Conservation (phyloP, 768 basidiomycete genomes). For the Candolleomyces efflorescens region DNA sequence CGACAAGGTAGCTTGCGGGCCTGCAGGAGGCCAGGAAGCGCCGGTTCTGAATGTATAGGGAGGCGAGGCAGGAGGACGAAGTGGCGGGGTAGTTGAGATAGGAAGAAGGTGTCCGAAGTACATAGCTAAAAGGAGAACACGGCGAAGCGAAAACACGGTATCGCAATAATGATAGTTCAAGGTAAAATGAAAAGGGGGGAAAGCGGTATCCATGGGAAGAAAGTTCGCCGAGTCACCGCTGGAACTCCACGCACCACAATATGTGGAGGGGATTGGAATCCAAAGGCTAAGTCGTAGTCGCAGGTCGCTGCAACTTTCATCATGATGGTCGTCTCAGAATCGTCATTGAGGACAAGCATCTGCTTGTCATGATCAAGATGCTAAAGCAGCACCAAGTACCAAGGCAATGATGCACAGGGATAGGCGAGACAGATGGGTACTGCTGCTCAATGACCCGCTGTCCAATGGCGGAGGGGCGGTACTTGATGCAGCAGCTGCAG, state of each 20-base stretch:
- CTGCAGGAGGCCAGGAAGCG: no score
- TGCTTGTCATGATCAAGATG: neutral
- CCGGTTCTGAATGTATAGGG: no score
- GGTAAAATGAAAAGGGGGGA: neutral
- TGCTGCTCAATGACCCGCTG: neutral
- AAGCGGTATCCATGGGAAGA: neutral
- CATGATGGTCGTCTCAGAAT: neutral
- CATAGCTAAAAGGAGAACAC: no score
- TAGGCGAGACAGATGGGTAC: neutral
- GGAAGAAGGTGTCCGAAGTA: no score
- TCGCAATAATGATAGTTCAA: constrained; percentile 23
- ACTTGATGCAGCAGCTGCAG: neutral
- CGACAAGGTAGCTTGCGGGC: no score
- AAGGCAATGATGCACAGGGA: neutral
- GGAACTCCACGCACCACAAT: neutral
- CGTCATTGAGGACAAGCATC: neutral
- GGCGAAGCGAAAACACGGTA: constrained; percentile 10
- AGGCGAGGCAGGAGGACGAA: no score
- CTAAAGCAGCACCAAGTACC: neutral
- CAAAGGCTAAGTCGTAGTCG: neutral
- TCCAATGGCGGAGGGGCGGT: neutral
- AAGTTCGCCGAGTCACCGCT: neutral
- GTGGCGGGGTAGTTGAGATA: no score
- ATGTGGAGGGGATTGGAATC: neutral
- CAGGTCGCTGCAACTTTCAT: neutral